Conservation (phyloP, 163 green algal species). For the Scenedesmus sp. region DNA sequence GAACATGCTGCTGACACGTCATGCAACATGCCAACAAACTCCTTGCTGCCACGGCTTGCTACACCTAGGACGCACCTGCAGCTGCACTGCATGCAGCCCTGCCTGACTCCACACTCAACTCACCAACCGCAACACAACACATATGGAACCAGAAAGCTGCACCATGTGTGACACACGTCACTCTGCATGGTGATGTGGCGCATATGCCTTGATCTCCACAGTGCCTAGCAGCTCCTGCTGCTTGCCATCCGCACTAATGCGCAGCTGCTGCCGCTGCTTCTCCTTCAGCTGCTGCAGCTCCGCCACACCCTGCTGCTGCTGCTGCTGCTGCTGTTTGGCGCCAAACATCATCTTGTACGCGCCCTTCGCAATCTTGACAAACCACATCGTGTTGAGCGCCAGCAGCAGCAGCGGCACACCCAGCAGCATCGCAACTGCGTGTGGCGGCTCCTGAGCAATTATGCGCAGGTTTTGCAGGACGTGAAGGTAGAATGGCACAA, state of each 20-base stretch:
- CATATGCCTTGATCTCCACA: slow-evolving; percentile 13
- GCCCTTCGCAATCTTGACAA: slow-evolving; percentile 47
- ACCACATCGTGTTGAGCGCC: slow-evolving; percentile 43
- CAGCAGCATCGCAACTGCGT: slow-evolving; percentile 33
- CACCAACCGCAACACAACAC: too few relatives aligned
- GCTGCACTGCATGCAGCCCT: too few relatives aligned
- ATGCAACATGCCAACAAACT: too few relatives aligned
- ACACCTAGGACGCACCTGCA: too few relatives aligned
- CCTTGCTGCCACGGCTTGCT: too few relatives aligned
- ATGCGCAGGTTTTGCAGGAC: slow-evolving; percentile 15
- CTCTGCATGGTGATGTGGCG: background rate
- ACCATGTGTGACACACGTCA: background rate
- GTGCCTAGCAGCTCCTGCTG: background rate
- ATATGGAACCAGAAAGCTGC: too few relatives aligned
- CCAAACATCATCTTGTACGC: slow-evolving; percentile 45
- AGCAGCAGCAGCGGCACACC: slow-evolving; percentile 46
- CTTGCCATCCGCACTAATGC: background rate
- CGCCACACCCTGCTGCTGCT: background rate
- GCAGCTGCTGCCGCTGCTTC: slow-evolving; percentile 20
- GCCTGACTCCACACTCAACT: too few relatives aligned
- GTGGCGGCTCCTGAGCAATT: background rate
- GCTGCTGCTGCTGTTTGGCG: background rate
- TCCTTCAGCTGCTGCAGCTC: background rate
- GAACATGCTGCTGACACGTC: too few relatives aligned
- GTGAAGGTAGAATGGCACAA: slow-evolving; percentile 40